Percentiles rank a stretch among this genome's conserved stretches.
phyloP scores from a whole-genome alignment of 208 protist genomes.

The Endotrypanum monterogeii region DNA sequence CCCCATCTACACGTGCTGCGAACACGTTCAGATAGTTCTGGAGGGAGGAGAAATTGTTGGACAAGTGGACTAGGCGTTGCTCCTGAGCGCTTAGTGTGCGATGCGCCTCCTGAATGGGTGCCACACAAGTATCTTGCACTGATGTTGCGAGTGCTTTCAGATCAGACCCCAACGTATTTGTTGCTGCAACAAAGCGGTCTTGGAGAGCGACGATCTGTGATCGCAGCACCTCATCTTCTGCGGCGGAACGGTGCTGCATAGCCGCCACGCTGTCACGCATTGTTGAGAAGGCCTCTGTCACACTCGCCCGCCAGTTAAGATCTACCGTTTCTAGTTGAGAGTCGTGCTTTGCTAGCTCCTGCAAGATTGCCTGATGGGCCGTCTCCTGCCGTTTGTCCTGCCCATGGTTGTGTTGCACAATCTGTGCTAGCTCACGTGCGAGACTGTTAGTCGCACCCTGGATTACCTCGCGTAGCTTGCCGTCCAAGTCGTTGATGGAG shows the following conservation, averaged over 20 bases:
- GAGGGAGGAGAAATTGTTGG: conserved; percentile 42
- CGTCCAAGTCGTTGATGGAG: conserved; percentile 43
- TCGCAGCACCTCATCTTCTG: conserved; percentile 40
- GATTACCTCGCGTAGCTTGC: conserved; percentile 36
- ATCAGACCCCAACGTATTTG: conserved; percentile 32
- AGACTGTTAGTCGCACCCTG: conserved; percentile 54
- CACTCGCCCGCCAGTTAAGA: conserved; percentile 72
- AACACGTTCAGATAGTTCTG: conserved; percentile 56
- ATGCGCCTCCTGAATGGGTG: conserved; percentile 42
- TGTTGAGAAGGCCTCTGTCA: conserved; percentile 61
- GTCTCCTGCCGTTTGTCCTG: conserved; percentile 51
- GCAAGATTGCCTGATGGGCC: conserved; percentile 65
- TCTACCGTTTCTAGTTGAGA: conserved; percentile 73
- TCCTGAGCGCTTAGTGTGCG: conserved; percentile 31
- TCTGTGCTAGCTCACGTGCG: conserved; percentile 50
- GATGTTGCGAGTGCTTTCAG: conserved; percentile 25
- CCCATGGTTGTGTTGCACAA: conserved; percentile 66
- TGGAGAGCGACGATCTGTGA: conserved; percentile 38
- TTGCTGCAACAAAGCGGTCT: conserved; percentile 34
- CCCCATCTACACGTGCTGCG: conserved; percentile 52
- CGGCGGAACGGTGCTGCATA: conserved; percentile 30
- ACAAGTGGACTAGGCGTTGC: conserved; percentile 28
- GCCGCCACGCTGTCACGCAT: conserved; percentile 35
- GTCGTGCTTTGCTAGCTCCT: conserved; percentile 76
- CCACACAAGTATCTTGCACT: conserved; percentile 45